Evolutionary conservation across 257 asterid species (phyloP), one percentile per base, ranked within the genome.

Genomic region (Solanum rostratum): DNA sequence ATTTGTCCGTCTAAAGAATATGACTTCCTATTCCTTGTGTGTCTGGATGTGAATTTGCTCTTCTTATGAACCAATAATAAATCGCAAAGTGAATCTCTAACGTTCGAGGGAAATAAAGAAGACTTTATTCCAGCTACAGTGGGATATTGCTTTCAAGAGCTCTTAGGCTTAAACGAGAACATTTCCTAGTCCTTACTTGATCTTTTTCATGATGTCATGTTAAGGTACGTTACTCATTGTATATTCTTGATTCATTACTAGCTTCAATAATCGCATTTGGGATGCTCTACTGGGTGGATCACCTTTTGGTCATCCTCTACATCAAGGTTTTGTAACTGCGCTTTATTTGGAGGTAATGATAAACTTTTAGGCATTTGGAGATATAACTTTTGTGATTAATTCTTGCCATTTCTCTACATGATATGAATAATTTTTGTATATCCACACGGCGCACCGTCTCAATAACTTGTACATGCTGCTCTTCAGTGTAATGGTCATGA

Each of bases 221-320:
- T 45, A 27, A 63, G 49, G 49, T 39, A 79, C 62, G 19, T 76
- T 45, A 45, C 39, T 74, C 49, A 76, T 45, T 13, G 54, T 59
- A 10, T 74, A 62, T 63, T 62, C 79, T 59, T 63, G 62, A 85
- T 70, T 16, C 53, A 11, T 52, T 6, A 85, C 88, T 94, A 96
- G 99, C 91, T 96, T 96, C 87, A 96, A 96, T 79, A 98, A 96
- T 90, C 95, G 99, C 82, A 93, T 95, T 81, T 95, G 99, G 52
- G 99, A 96, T 85, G 98, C 98, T 84, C 24, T 90, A 89, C 97
- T 95, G 82, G 99, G 99, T 15, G 98, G 98, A 84, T 96, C 99
- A 88, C 99, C 98, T 29, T 96, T 96, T 85, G 98, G 99, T 78
- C 98, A 89, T 88, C 97, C 94, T 83, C 98, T 96, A 84, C 99